Conservation (phyloP, 2,329 filamentous ascomycete species). For the Atkinsonella hypoxylon region DNA sequence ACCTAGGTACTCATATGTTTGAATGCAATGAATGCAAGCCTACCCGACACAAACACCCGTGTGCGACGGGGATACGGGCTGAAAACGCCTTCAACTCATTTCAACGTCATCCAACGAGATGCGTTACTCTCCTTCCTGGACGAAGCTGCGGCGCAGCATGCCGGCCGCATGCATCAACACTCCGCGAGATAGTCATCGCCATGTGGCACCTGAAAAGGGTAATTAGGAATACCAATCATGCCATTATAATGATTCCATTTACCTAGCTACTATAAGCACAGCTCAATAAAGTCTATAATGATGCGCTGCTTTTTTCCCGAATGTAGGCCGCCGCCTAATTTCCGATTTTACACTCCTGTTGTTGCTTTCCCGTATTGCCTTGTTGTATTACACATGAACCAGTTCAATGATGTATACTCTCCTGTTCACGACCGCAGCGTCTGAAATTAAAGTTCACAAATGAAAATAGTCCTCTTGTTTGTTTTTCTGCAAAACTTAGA, state of each 20-base stretch:
- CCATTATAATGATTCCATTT: not conserved
- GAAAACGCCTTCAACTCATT: not conserved
- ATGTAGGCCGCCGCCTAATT: not conserved
- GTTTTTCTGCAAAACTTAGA: not conserved
- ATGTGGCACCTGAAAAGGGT: not conserved
- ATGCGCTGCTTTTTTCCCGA: not conserved
- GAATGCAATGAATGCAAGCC: not conserved
- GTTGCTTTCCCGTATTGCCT: not conserved
- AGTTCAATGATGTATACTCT: constrained; percentile 1
- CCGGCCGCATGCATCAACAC: not conserved
- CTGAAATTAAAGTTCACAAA: not conserved
- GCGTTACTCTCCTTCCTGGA: not conserved
- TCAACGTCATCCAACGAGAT: not conserved
- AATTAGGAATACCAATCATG: not conserved
- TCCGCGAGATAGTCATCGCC: not conserved
- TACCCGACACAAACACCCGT: constrained; percentile 2
- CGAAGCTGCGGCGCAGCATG: not conserved
- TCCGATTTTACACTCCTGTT: not conserved
- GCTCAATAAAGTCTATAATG: not conserved
- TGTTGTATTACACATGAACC: constrained; percentile 1
- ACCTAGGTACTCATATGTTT: not conserved
- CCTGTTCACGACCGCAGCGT: not conserved
- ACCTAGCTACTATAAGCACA: not conserved
- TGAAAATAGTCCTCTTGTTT: not conserved
- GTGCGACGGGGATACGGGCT: not conserved